Conservation (phyloP, 345 rosid species). For the Syzygium oleosum region DNA sequence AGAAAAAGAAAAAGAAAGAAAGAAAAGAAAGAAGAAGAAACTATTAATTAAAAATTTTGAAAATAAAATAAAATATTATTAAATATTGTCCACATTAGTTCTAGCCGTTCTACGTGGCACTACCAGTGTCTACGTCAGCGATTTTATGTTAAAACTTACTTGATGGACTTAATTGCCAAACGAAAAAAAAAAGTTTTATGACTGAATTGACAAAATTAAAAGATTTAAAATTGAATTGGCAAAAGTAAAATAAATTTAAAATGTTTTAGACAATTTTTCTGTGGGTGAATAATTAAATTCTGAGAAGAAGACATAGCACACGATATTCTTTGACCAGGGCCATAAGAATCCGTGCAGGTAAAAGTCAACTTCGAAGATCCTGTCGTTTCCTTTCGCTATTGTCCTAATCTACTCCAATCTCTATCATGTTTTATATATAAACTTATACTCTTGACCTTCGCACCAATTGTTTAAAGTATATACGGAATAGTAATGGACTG, state of each 20-base stretch:
- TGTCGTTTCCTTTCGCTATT: background rate
- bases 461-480: background rate
- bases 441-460: background rate
- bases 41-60: too few relatives aligned
- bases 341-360: background rate
- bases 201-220: too few relatives aligned
- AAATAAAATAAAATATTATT: too few relatives aligned
- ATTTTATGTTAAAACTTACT: too few relatives aligned
- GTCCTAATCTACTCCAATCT: background rate
- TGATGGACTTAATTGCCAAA: too few relatives aligned
- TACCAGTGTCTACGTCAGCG: accelerated
- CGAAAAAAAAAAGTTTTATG: accelerated
- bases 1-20: too few relatives aligned
- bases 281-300: too few relatives aligned
- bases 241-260: accelerated
- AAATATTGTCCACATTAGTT: accelerated
- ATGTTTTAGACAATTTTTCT: background rate
- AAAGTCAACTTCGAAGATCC: background rate
- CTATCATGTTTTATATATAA: background rate
- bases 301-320: background rate
- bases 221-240: too few relatives aligned
- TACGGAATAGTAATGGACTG: background rate
- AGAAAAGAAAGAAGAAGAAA: too few relatives aligned
- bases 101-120: accelerated
- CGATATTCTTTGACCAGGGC: background rate